Conservation (phyloP, 768 basidiomycete species). For the Lentinula raphanica region DNA sequence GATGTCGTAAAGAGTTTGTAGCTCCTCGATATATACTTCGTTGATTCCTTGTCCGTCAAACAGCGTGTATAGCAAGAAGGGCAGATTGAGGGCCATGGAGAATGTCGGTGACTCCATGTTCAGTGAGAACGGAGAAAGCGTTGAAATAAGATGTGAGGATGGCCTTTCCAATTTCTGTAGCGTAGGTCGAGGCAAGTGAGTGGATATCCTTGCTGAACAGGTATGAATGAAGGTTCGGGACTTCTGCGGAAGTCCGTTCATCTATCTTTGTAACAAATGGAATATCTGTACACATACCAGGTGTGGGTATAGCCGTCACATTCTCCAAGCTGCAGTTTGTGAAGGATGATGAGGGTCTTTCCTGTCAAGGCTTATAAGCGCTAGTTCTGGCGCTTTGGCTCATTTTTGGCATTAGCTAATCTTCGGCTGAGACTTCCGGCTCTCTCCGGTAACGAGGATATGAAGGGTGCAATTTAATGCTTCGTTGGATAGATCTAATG, state of each 20-base stretch:
- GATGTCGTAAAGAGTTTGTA: slow-evolving; percentile 85
- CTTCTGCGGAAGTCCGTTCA: slow-evolving; percentile 91
- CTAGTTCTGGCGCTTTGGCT: no score
- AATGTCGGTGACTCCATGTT: slow-evolving; percentile 46
- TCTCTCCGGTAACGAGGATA: no score
- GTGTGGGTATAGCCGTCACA: no score
- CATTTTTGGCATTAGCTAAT: no score
- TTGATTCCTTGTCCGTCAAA: slow-evolving; percentile 99
- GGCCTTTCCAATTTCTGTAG: slow-evolving; percentile 67
- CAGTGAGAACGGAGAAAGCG: slow-evolving; percentile 67
- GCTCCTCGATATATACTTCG: slow-evolving; percentile 96
- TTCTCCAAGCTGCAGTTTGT: no score
- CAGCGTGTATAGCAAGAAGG: slow-evolving; percentile 74
- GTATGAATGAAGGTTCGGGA: slow-evolving; percentile 85
- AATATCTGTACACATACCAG: slow-evolving; percentile 65
- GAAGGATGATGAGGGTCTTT: no score
- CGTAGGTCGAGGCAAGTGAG: slow-evolving; percentile 69
- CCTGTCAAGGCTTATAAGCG: no score
- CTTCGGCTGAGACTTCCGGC: no score
- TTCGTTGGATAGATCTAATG: no score
- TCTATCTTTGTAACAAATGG: slow-evolving; percentile 77
- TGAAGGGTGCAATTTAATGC: no score
- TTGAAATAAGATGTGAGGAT: slow-evolving; percentile 77
- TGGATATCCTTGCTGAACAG: slow-evolving; percentile 76
- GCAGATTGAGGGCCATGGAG: slow-evolving; percentile 61